Percentiles rank a stretch among this genome's conserved stretches.
phyloP scores from a whole-genome alignment of 768 basidiomycete genomes.

The Trametes punicea region DNA sequence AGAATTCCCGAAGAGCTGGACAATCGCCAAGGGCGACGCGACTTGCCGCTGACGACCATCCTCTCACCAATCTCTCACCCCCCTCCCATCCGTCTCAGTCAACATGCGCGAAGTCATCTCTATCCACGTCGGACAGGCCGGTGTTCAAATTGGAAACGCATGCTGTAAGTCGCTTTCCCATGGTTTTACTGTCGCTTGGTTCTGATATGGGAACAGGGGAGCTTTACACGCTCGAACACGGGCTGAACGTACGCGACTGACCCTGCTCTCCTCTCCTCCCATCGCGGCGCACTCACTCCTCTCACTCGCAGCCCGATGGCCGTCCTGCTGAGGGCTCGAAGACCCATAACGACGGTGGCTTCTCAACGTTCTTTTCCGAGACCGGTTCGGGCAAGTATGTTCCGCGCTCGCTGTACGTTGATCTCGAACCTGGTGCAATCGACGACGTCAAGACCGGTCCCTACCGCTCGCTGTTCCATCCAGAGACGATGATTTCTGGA shows the following conservation, averaged over 20 bases:
- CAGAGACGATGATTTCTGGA: slow-evolving; percentile 93
- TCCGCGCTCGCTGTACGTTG: slow-evolving; percentile 94
- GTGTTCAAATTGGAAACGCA: slow-evolving; percentile 92
- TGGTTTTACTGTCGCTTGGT: neutral
- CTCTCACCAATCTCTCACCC: slow-evolving; percentile 11
- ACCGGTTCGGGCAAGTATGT: slow-evolving; percentile 93
- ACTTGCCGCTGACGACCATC: slow-evolving; percentile 12
- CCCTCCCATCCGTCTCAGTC: slow-evolving; percentile 19
- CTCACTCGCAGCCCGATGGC: slow-evolving; percentile 81
- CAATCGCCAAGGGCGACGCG: slow-evolving; percentile 7
- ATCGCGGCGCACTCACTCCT: neutral
- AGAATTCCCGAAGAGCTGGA: slow-evolving; percentile 8
- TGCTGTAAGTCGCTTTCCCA: slow-evolving; percentile 65
- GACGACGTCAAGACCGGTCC: slow-evolving; percentile 93
- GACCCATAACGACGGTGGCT: slow-evolving; percentile 62
- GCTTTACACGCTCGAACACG: slow-evolving; percentile 97
- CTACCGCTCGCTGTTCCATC: slow-evolving; percentile 94
- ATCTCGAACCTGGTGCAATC: slow-evolving; percentile 92
- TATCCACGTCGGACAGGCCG: slow-evolving; percentile 95
- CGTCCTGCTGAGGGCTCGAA: slow-evolving; percentile 69
- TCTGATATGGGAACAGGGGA: slow-evolving; percentile 59
- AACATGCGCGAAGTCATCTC: slow-evolving; percentile 93
- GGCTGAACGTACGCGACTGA: slow-evolving; percentile 64
- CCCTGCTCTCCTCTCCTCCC: neutral
- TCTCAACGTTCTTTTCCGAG: slow-evolving; percentile 98